These are phyloP conservation scores for Hibiscus mutabilis DNA, from an alignment of 345 rosid species.

Conservation along the genomic window DNA sequence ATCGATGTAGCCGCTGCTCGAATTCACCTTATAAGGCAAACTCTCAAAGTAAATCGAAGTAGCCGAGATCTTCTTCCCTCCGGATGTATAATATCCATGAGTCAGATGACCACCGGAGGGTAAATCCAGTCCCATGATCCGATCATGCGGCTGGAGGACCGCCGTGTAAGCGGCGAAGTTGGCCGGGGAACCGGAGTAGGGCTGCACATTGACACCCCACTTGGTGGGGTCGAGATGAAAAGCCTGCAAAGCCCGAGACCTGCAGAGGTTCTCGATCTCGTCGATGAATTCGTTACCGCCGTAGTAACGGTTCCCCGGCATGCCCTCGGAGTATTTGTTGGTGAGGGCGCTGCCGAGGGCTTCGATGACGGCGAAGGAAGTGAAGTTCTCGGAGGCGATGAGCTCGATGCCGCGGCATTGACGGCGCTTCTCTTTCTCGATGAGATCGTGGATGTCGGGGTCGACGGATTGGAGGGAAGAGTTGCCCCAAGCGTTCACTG, in stretches of 20 bases:
- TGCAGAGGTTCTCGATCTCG: conserved; percentile 87
- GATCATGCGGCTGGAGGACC: conserved; percentile 89
- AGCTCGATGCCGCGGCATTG: conserved; percentile 98
- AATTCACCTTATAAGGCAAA: conserved; percentile 87
- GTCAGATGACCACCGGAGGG: conserved; percentile 97
- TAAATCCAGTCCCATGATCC: conserved; percentile 93
- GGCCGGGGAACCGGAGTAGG: conserved; percentile 95
- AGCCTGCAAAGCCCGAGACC: conserved; percentile 73
- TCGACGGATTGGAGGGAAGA: conserved; percentile 55
- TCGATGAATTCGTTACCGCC: conserved; percentile 97
- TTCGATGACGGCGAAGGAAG: conserved; percentile 92
- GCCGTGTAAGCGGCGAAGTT: conserved; percentile 98
- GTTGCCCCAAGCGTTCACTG: conserved; percentile 80
- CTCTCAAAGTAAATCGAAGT: conserved; percentile 98
- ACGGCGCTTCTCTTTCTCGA: conserved; percentile 70
- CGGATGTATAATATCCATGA: conserved; percentile 90
- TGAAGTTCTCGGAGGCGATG: conserved; percentile 96
- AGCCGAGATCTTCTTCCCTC: conserved; percentile 96
- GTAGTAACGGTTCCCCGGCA: conserved; percentile 96
- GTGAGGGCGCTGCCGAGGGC: conserved; percentile 97
- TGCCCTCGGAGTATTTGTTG: conserved; percentile 96
- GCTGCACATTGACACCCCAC: conserved; percentile 99
- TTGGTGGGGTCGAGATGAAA: conserved; percentile 55
- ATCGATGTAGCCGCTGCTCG: conserved; percentile 74
- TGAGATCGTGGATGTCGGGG: conserved; percentile 84